A percentile compares a stretch with the other conserved stretches of the same genome.
These are phyloP conservation scores for Phytophthora cactorum DNA, from an alignment of 352 stramenopile genomes.

Conservation along the genomic window DNA sequence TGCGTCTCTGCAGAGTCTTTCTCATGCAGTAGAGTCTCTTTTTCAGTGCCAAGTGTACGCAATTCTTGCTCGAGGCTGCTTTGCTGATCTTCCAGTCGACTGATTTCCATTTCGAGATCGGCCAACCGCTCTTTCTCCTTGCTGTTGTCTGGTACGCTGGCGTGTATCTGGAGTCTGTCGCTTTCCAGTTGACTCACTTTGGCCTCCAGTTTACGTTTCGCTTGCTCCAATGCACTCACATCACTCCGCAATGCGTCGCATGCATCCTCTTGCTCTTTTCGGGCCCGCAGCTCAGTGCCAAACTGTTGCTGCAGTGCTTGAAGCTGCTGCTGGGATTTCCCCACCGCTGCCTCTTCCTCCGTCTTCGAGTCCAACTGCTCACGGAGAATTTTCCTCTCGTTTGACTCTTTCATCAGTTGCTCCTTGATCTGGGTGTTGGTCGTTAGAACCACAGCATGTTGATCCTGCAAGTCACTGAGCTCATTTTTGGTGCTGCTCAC, in stretches of 20 bases:
- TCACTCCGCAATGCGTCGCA: conserved; percentile 24
- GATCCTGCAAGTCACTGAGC: conserved; percentile 48
- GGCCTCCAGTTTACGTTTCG: conserved; percentile 16
- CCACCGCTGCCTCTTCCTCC: conserved; percentile 8
- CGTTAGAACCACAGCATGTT: conserved; percentile 41
- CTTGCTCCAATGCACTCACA: conserved; percentile 23
- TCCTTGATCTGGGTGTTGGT: conserved; percentile 62
- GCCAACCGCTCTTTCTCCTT: conserved; percentile 6
- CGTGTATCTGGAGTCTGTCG: conserved; percentile 29
- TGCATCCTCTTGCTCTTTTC: conserved; percentile 26
- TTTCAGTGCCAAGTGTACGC: conserved; percentile 19
- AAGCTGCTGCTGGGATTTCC: conserved; percentile 25
- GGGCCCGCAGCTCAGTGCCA: conserved; percentile 12
- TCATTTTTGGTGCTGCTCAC: conserved; percentile 30
- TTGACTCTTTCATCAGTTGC: conserved; percentile 59
- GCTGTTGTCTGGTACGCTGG: conserved; percentile 15
- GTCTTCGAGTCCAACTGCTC: conserved; percentile 42
- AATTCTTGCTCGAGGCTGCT: conserved; percentile 30
- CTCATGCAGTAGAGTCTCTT: conserved; percentile 1
- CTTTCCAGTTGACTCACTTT: conserved; percentile 31
- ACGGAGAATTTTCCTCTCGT: conserved; percentile 47
- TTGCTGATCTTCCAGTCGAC: conserved; percentile 22
- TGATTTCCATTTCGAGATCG: conserved; percentile 38
- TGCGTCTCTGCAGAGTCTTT: conserved; percentile 21
- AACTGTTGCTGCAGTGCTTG: conserved; percentile 21